Percentiles rank a stretch among this genome's conserved stretches.
Evolutionary conservation across 2,329 filamentous ascomycete species (phyloP).

Genomic region (Diaporthe citriasiana): DNA sequence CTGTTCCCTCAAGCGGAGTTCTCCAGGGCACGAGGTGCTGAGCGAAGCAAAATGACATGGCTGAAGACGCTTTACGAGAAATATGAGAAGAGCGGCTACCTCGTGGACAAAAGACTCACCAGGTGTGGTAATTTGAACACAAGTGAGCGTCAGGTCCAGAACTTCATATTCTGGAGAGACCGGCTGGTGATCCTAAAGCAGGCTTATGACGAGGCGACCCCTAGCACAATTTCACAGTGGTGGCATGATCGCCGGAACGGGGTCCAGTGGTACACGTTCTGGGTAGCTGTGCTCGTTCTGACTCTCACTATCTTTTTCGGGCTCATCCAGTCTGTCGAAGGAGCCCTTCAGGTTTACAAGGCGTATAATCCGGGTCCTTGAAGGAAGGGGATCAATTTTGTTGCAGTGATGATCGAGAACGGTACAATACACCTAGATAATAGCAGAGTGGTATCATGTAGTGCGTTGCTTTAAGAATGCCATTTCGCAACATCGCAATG

Average conservation of each 20-base stretch:
- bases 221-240: constrained; percentile 55
- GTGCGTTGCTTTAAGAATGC: too few relatives aligned
- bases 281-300: constrained; percentile 58
- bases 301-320: constrained; percentile 57
- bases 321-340: constrained; percentile 57
- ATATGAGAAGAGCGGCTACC: not conserved
- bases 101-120: constrained; percentile 48
- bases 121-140: constrained; percentile 50
- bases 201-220: constrained; percentile 55
- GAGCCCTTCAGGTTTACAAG: constrained; percentile 48
- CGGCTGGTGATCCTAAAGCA: constrained; percentile 59
- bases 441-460: too few relatives aligned
- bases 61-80: constrained; percentile 20
- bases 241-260: constrained; percentile 59
- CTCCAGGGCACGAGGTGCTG: not conserved
- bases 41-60: not conserved
- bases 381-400: not conserved
- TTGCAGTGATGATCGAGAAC: too few relatives aligned
- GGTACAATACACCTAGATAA: too few relatives aligned
- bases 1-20: constrained; percentile 52
- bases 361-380: not conserved
- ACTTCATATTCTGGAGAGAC: constrained; percentile 59
- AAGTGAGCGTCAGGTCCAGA: constrained; percentile 51
- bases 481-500: too few relatives aligned
- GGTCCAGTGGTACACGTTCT: constrained; percentile 62